phyloP scores from a whole-genome alignment of 2,329 filamentous ascomycete genomes.

The Nannizzia gypsea region DNA sequence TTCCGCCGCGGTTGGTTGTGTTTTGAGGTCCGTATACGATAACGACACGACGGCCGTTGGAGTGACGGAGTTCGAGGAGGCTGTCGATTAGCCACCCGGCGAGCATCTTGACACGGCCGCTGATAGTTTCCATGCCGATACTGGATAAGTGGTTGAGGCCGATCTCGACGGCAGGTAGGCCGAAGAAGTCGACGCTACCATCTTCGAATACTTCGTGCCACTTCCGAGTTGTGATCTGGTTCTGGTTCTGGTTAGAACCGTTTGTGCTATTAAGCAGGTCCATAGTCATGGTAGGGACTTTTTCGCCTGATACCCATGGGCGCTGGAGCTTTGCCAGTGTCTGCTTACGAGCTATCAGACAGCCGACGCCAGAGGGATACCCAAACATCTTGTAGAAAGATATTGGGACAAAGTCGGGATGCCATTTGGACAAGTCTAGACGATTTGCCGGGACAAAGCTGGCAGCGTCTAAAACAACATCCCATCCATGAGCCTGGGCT shows the following conservation, averaged over 20 bases:
- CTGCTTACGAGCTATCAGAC: slow-evolving; percentile 45
- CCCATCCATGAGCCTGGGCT: slow-evolving; percentile 17
- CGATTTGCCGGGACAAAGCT: slow-evolving; percentile 52
- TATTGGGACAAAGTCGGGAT: slow-evolving; percentile 50
- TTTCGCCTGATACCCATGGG: slow-evolving; percentile 58
- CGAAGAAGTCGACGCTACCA: slow-evolving; percentile 55
- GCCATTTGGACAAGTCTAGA: slow-evolving; percentile 42
- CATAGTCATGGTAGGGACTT: slow-evolving; percentile 31
- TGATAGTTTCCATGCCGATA: slow-evolving; percentile 47
- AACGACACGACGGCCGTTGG: slow-evolving; percentile 42
- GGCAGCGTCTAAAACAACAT: slow-evolving; percentile 51
- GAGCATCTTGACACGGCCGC: slow-evolving; percentile 46
- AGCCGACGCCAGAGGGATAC: slow-evolving; percentile 50
- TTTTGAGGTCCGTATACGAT: slow-evolving; percentile 45
- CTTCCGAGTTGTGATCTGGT: slow-evolving; percentile 25
- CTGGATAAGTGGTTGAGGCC: slow-evolving; percentile 35
- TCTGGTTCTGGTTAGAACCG: not conserved
- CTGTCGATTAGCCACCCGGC: slow-evolving; percentile 39
- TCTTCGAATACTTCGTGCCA: slow-evolving; percentile 49
- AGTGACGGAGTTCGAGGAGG: slow-evolving; percentile 40
- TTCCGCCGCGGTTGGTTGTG: slow-evolving; percentile 44
- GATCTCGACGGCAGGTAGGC: slow-evolving; percentile 48
- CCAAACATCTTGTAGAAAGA: slow-evolving; percentile 58
- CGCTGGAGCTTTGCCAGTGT: slow-evolving; percentile 45
- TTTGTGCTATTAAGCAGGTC: not conserved